Base-by-base conservation (phyloP, 2,329 filamentous ascomycete genomes). In the Calonectria pauciramosa region DNA sequence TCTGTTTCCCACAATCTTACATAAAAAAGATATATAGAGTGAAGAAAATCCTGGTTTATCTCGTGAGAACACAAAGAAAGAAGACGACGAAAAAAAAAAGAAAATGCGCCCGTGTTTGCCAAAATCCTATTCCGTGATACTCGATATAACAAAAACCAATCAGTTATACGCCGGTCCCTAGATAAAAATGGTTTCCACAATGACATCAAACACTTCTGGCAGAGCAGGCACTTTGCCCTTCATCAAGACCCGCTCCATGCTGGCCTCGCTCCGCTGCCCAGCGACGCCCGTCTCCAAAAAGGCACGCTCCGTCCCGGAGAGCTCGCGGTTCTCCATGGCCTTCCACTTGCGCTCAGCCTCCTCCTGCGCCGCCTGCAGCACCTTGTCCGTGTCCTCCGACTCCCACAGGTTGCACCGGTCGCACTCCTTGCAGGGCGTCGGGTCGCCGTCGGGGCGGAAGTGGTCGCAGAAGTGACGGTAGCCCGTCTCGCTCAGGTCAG, bases 381-480 rank as follows among this genome's bases (percentile, higher is more conserved):
- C 91, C 41, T 88, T 87, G 74, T 95, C 94, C 72, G 89, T 91
- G 79, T 96, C 92, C 82, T 96, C 94, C 70, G 93, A 90, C 85
- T 96, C 94, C 86, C 93, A 94, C 14, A 96, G 88, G 82, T 96
- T 95, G 85, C 94, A 96, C 80, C 92, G 92, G 52, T 93, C 93
- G 86, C 97, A 99, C 83, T 97, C 92, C 1, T 84, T 89, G 83
- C 97, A 99, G 18, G 89, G 88, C 18, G 91, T 90, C 26, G 89
- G 88, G 64, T 96, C 95, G 0, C 94, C 95, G 75, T 94, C 91
- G 13, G 95, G 93, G 11, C 97, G 91, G 84, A 99, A 99, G 85
- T 99, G 97, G 83, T 98, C 94, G 84, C 97, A 99, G 82, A 98
- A 99, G 85, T 99, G 97, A 49, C 92, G 90, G 84, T 99, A 99